These are phyloP conservation scores for Phytophthora litchii DNA, from an alignment of 352 stramenopile genomes.

Conservation along the genomic window DNA sequence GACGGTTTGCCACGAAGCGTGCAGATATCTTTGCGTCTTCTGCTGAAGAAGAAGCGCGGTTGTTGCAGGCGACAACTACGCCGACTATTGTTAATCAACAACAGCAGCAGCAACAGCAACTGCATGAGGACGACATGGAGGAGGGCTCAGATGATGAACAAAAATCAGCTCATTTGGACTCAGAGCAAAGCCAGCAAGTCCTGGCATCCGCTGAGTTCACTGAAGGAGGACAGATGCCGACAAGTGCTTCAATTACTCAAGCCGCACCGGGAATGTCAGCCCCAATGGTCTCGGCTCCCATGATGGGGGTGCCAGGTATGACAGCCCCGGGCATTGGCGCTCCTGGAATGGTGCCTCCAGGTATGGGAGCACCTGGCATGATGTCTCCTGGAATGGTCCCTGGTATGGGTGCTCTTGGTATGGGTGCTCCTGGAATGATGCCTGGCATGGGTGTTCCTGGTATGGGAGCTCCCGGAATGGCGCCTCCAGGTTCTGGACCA, in stretches of 20 bases:
- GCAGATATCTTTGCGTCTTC: constrained; percentile 95
- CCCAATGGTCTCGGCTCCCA: constrained; percentile 20
- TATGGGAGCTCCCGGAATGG: constrained; percentile 36
- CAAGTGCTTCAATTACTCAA: constrained; percentile 15
- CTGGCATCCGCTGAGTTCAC: constrained; percentile 2
- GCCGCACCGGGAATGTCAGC: constrained; percentile 18
- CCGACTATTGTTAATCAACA: constrained; percentile 23
- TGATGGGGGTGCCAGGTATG: constrained; percentile 35
- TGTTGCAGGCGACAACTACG: constrained; percentile 58
- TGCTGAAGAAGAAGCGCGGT: constrained; percentile 78
- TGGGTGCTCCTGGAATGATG: constrained; percentile 34
- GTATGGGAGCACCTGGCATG: constrained; percentile 36
- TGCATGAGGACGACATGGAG: constrained; percentile 48
- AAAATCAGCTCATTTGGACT: constrained; percentile 13
- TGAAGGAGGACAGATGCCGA: constrained; percentile 17
- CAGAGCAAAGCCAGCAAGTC: constrained; percentile 14
- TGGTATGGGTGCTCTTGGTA: constrained; percentile 9
- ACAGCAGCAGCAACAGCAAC: constrained; percentile 25
- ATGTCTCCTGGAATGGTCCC: constrained; percentile 27
- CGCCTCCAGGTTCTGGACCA: constrained; percentile 10
- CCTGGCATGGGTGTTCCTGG: constrained; percentile 5
- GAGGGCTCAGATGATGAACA: constrained; percentile 49
- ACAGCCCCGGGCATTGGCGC: constrained; percentile 3
- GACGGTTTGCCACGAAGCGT: constrained; percentile 91
- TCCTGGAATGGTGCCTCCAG: constrained; percentile 25